Base-by-base conservation (phyloP, 164 flowering plant species). In the Stephania yunnanensis region DNA sequence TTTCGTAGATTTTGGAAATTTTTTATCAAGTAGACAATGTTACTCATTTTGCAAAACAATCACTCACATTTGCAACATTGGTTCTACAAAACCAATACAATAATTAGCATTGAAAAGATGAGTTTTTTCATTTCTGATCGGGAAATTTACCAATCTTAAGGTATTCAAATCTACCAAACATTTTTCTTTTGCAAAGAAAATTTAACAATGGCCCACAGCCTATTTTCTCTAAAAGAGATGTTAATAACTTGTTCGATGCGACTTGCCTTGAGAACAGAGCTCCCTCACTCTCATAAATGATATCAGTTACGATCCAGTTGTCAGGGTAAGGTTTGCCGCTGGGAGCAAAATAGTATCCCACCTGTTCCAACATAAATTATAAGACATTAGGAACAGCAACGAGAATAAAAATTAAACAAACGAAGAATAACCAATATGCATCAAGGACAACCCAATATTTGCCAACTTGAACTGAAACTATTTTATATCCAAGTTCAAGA, bases 291-390 rank as follows among this genome's bases (percentile, higher is more conserved):
- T 95, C 99, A 86, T 91, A 95, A 63, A 92, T 83, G 73, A 93
- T 82, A 86, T 95, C 99, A 67, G 99, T 95, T 75, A 92, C 85
- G 82, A 95, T 95, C 99, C 99, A 95, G 82, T 95, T 95, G 83
- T 95, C 99, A 80, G 99, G 99, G 80, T 95, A 95, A 67, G 99
- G 98, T 85, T 95, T 95, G 68, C 99, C 99, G 86, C 99, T 95
- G 52, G 98, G 99, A 77, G 99, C 99, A 88, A 90, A 89, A 85
- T 92, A 91, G 77, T 93, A 93, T 17, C 99, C 99, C 71, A 93
- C 96, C 99, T 95, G 92, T 77, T 78, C 75, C n/a, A 17, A 46
- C 81, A 83, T 45, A 71, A 78, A 66, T 77, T 77, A 86, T 73
- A 46, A 84, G 70, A 71, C 29, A 19, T 69, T 50, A 69, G 73